phyloP scores from a whole-genome alignment of 169 alveolate genomes.

The Eimeria necatrix region DNA sequence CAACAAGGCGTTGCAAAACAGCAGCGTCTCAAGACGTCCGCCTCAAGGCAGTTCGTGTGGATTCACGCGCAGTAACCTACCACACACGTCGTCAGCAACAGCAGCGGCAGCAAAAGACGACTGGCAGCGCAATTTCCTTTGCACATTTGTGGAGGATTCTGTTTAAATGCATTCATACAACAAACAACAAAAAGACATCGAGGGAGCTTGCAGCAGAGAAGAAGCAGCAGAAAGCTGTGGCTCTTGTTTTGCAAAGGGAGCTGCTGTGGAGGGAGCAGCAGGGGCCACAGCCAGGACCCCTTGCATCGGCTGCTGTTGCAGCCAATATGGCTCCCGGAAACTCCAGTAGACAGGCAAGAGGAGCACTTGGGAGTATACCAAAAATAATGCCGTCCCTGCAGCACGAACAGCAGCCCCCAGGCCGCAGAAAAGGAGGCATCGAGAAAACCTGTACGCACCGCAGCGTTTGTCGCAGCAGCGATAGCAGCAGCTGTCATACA shows the following conservation, averaged over 20 bases:
- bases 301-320: constrained; percentile 12
- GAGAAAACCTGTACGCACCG: not conserved
- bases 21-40: not conserved
- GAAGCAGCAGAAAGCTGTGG: constrained; percentile 54
- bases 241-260: constrained; percentile 37
- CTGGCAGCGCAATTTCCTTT: not conserved
- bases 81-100: constrained; percentile 39
- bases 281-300: constrained; percentile 56
- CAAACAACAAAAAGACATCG: too few species aligned
- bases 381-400: not conserved
- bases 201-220: not conserved
- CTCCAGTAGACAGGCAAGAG: not conserved
- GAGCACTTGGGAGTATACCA: not conserved
- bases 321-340: not conserved
- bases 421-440: not conserved
- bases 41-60: constrained; percentile 2
- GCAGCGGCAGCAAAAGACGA: not conserved
- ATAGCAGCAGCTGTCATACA: constrained; percentile 42
- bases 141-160: too few species aligned
- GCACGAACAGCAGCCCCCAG: not conserved
- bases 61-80: not conserved
- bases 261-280: constrained; percentile 64
- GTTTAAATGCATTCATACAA: too few species aligned
- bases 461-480: constrained; percentile 38
- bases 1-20: not conserved